Conservation (phyloP, 768 basidiomycete genomes). For the Collybia sordida region DNA sequence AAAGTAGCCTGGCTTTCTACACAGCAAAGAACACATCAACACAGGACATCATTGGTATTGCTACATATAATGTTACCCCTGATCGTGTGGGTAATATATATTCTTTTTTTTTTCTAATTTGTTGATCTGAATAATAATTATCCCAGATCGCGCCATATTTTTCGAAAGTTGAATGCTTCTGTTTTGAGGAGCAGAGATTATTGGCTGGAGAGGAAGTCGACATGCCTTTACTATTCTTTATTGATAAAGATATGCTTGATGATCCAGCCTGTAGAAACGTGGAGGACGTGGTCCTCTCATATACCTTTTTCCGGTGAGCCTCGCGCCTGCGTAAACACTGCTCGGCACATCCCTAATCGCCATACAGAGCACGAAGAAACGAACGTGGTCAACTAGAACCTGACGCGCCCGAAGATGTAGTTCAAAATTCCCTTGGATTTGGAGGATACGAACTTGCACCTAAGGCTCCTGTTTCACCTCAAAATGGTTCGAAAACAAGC, state of each 20-base stretch:
- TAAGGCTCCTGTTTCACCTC: conserved; percentile 27
- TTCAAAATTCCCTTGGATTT: conserved; percentile 82
- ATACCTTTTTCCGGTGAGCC: conserved; percentile 94
- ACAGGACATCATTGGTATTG: conserved; percentile 94
- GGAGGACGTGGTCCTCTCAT: conserved; percentile 90
- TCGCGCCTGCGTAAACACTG: background rate
- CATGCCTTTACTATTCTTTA: conserved; percentile 98
- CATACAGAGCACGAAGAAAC: conserved; percentile 81
- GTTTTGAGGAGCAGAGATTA: conserved; percentile 97
- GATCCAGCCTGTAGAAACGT: conserved; percentile 86
- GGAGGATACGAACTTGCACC: conserved; percentile 57
- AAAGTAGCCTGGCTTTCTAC: conserved; percentile 96
- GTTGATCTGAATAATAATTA: background rate
- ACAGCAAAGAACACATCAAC: conserved; percentile 84
- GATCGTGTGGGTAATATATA: conserved; percentile 70
- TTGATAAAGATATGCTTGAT: conserved; percentile 95
- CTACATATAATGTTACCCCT: conserved; percentile 99
- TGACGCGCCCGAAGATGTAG: conserved; percentile 77
- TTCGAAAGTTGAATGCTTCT: conserved; percentile 99
- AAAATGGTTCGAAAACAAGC: background rate
- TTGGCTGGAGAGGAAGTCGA: conserved; percentile 96
- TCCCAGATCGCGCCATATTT: conserved; percentile 94
- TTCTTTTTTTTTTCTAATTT: background rate
- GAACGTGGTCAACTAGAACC: conserved; percentile 85
- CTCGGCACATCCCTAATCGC: background rate